Evolutionary conservation across 257 asterid genomes (phyloP).

Genomic region (Buddleja alternifolia): DNA sequence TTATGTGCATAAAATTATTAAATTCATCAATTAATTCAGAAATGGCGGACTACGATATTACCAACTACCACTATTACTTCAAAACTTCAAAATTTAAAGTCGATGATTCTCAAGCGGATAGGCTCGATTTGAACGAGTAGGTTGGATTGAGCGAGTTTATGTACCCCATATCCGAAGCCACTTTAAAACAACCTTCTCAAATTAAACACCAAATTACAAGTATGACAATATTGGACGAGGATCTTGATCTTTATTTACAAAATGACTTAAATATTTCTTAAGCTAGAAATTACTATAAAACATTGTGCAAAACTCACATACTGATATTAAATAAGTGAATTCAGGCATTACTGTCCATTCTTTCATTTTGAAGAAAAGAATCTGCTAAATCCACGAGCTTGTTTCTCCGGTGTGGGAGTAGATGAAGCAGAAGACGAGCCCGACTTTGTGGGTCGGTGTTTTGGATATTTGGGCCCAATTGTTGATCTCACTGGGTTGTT

Average conservation of each 20-base stretch:
- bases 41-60: too few species aligned
- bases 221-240: neutral
- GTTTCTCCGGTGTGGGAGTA: constrained; percentile 81
- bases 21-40: too few species aligned
- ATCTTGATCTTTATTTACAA: constrained; percentile 44
- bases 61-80: too few species aligned
- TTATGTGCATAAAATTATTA: too few species aligned
- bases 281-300: constrained; percentile 27
- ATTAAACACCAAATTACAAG: constrained; percentile 16
- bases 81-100: too few species aligned
- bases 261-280: constrained; percentile 32
- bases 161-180: neutral
- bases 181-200: constrained; percentile 6
- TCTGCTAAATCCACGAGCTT: constrained; percentile 80
- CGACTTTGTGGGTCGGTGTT: constrained; percentile 66
- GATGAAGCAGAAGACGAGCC: constrained; percentile 65
- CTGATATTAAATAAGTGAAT: constrained; percentile 15
- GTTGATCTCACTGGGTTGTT: constrained; percentile 58
- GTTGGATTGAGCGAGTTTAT: too few species aligned
- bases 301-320: neutral
- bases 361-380: constrained; percentile 80
- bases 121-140: too few species aligned
- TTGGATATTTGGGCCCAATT: constrained; percentile 42
- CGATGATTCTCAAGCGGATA: too few species aligned
- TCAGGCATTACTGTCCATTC: constrained; percentile 38